Conservation (phyloP, 345 rosid species). For the Raphanus sativus region DNA sequence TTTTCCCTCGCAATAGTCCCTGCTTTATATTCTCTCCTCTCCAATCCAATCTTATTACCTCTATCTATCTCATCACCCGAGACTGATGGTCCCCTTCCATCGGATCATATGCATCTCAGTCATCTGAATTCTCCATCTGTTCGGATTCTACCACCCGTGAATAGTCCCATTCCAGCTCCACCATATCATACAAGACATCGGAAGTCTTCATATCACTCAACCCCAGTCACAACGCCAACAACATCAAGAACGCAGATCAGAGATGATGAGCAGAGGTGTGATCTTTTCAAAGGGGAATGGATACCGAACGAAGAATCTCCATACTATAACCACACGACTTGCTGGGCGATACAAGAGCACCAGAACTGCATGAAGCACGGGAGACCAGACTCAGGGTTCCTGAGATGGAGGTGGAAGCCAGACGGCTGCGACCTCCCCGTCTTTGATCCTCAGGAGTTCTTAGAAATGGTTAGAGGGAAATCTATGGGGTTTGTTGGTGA, state of each 20-base stretch:
- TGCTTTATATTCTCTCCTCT: conserved; percentile 28
- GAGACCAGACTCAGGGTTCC: conserved; percentile 65
- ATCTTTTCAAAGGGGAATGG: conserved; percentile 83
- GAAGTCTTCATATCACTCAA: conserved; percentile 6
- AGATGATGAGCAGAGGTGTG: conserved; percentile 46
- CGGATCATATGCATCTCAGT: background rate
- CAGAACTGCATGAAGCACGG: conserved; percentile 88
- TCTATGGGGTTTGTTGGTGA: conserved; percentile 89
- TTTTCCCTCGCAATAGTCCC: conserved; percentile 28
- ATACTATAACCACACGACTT: conserved; percentile 75
- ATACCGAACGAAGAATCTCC: conserved; percentile 64
- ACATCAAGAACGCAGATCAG: background rate
- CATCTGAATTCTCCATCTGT: conserved; percentile 2
- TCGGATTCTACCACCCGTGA: conserved; percentile 1
- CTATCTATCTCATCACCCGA: conserved; percentile 1
- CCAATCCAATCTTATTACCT: conserved; percentile 19
- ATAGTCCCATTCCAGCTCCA: conserved; percentile 14
- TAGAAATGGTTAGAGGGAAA: conserved; percentile 67
- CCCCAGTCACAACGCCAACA: background rate
- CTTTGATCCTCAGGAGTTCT: conserved; percentile 70
- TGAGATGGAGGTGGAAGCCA: conserved; percentile 89
- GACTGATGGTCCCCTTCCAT: background rate
- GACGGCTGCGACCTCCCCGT: conserved; percentile 72
- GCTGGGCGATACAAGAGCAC: conserved; percentile 83
- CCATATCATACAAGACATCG: background rate